phyloP scores from a whole-genome alignment of 2,329 filamentous ascomycete genomes.

The Hypoxylon sp. region DNA sequence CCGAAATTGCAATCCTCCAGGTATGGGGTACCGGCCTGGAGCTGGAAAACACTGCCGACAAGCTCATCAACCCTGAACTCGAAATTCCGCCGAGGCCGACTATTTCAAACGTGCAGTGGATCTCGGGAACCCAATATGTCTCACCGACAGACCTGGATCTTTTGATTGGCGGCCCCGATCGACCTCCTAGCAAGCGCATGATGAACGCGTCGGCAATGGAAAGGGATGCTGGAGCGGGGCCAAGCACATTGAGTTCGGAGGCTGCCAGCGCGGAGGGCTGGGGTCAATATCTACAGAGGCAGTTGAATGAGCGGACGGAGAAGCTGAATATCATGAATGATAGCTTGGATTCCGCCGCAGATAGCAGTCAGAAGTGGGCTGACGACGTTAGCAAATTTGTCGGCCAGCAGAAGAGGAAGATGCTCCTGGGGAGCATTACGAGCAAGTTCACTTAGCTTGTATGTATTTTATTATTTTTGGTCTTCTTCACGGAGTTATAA shows the following conservation, averaged over 20 bases:
- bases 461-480: constrained; percentile 10
- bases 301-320: constrained; percentile 92
- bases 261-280: constrained; percentile 70
- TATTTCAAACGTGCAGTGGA: constrained; percentile 97
- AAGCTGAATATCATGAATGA: constrained; percentile 87
- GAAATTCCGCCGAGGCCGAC: constrained; percentile 85
- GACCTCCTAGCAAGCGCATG: constrained; percentile 91
- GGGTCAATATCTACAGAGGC: constrained; percentile 86
- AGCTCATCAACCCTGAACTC: constrained; percentile 82
- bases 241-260: constrained; percentile 53
- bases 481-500: constrained; percentile 28
- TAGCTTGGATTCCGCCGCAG: constrained; percentile 84
- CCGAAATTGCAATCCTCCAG: constrained; percentile 85
- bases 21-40: constrained; percentile 83
- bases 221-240: constrained; percentile 61
- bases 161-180: constrained; percentile 88
- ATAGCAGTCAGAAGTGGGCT: constrained; percentile 86
- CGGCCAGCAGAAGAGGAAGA: constrained; percentile 86
- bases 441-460: constrained; percentile 65
- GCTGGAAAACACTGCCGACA: constrained; percentile 76
- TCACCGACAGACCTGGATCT: constrained; percentile 90
- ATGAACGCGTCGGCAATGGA: constrained; percentile 84
- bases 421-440: constrained; percentile 79
- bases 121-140: constrained; percentile 93
- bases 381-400: constrained; percentile 92